Evolutionary conservation across 169 alveolate species (phyloP).

Genomic region (Cystoisospora suis): DNA sequence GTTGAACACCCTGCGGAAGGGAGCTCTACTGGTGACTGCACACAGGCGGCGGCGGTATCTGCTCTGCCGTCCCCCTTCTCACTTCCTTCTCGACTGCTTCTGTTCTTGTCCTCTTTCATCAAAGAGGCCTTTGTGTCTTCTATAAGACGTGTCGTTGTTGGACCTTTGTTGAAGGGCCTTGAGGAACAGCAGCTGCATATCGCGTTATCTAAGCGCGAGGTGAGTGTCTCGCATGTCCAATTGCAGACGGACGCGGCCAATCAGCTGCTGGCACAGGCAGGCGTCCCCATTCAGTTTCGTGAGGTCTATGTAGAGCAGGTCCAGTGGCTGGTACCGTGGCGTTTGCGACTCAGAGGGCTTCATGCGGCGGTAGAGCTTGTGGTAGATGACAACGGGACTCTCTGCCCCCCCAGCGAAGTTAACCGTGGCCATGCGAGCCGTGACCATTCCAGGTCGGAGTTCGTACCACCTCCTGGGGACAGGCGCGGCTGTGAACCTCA

Average conservation of each 20-base stretch:
- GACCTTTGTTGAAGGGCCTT: background rate
- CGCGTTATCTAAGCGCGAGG: background rate
- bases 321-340: constrained; percentile 42
- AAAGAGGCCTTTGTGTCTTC: constrained; percentile 27
- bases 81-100: background rate
- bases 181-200: constrained; percentile 29
- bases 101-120: constrained; percentile 14
- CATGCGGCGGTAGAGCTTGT: constrained; percentile 19
- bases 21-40: too few species aligned
- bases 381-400: background rate
- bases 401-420: background rate
- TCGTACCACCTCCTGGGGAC: too few species aligned
- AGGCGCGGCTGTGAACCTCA: too few species aligned
- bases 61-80: background rate
- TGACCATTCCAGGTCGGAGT: too few species aligned
- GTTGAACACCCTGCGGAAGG: too few species aligned
- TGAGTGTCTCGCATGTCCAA: constrained; percentile 8
- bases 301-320: constrained; percentile 10
- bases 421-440: too few species aligned
- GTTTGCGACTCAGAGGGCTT: constrained; percentile 13
- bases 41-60: background rate
- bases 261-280: constrained; percentile 1
- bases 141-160: constrained; percentile 18
- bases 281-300: background rate
- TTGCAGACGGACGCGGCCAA: constrained; percentile 28